Conservation (phyloP, 345 rosid genomes). For the Nephelium lappaceum region DNA sequence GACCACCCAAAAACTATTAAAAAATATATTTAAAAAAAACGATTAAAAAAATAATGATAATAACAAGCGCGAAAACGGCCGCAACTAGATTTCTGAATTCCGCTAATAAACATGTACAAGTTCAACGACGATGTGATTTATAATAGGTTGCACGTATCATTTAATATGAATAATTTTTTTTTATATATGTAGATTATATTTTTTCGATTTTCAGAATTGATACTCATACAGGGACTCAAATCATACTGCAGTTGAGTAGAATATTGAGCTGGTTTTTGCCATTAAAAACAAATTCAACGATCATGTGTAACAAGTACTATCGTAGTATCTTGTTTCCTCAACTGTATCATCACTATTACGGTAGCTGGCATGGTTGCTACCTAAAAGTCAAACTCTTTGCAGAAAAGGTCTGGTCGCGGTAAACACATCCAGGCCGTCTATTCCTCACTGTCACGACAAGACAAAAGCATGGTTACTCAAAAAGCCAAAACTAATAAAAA, state of each 20-base stretch:
- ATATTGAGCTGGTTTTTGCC: too few species aligned
- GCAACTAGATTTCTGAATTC: background rate
- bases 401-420: background rate
- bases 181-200: too few species aligned
- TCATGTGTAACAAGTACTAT: background rate
- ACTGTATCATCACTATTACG: background rate
- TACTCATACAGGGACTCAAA: too few species aligned
- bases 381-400: background rate
- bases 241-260: too few species aligned
- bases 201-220: too few species aligned
- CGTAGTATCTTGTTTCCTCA: background rate
- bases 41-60: too few species aligned
- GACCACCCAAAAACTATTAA: background rate
- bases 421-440: background rate
- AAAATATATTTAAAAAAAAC: background rate
- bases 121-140: too few species aligned
- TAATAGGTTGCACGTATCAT: too few species aligned
- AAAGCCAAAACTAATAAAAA: background rate
- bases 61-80: conserved; percentile 11
- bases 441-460: background rate
- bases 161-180: too few species aligned
- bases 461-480: background rate
- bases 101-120: background rate
- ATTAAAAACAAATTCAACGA: too few species aligned
- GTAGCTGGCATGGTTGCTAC: too few species aligned